These are phyloP conservation scores for Xylariaceae sp. DNA, from an alignment of 2,329 filamentous ascomycete genomes.

Conservation along the genomic window DNA sequence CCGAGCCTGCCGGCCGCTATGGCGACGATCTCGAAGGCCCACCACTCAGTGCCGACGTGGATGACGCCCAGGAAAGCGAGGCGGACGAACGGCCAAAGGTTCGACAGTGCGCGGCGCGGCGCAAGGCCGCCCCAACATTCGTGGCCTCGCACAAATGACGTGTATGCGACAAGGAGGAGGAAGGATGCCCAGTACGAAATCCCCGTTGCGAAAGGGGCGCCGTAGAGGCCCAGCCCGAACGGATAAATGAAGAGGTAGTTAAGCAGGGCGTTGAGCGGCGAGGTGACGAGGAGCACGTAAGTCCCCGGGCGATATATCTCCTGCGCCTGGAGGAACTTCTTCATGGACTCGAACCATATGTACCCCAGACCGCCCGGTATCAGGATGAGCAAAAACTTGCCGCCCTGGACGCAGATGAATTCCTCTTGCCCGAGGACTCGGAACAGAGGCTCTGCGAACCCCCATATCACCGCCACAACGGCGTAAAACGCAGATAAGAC, in stretches of 20 bases:
- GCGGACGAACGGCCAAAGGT: conserved; percentile 71
- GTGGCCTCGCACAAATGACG: conserved; percentile 68
- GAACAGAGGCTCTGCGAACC: conserved; percentile 74
- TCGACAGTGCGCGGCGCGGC: conserved; percentile 63
- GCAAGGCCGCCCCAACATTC: conserved; percentile 79
- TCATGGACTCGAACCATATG: conserved; percentile 83
- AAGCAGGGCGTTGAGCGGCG: conserved; percentile 77
- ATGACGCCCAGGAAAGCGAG: conserved; percentile 77
- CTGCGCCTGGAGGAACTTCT: conserved; percentile 88
- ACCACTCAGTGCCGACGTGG: conserved; percentile 90
- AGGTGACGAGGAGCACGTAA: conserved; percentile 80
- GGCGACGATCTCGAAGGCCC: conserved; percentile 91
- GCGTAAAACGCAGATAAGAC: conserved; percentile 74
- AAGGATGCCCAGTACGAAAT: conserved; percentile 88
- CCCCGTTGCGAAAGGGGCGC: conserved; percentile 79
- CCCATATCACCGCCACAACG: conserved; percentile 74
- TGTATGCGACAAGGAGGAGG: conserved; percentile 72
- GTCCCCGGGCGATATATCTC: conserved; percentile 78
- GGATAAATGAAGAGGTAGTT: conserved; percentile 81
- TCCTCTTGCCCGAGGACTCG: conserved; percentile 75
- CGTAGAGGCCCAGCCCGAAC: conserved; percentile 71
- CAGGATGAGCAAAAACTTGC: conserved; percentile 71
- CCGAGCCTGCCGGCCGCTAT: conserved; percentile 80
- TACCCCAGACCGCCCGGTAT: conserved; percentile 85
- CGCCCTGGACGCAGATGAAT: conserved; percentile 73